Conservation (phyloP, 1,139 yeast species). For the Magnusiomyces paraingens region DNA sequence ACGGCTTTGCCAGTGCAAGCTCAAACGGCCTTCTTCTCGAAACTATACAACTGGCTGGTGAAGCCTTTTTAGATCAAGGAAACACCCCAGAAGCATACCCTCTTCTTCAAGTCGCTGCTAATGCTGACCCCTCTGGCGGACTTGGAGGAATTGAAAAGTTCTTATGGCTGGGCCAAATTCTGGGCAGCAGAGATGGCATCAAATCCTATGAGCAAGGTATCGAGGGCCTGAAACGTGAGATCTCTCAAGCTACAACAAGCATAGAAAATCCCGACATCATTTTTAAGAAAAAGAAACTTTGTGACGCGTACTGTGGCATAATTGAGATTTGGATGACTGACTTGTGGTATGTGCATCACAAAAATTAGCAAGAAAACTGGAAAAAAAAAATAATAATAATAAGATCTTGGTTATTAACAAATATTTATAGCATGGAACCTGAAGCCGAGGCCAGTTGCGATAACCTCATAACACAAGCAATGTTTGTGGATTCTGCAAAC, state of each 20-base stretch:
- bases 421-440: conserved; percentile 54
- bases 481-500: conserved; percentile 51
- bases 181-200: conserved; percentile 77
- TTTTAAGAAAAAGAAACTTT: conserved; percentile 45
- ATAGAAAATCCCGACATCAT: conserved; percentile 24
- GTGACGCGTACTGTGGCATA: conserved; percentile 75
- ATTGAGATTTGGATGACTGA: conserved; percentile 99
- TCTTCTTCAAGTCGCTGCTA: conserved; percentile 55
- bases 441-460: conserved; percentile 83
- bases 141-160: conserved; percentile 70
- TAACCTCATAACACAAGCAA: conserved; percentile 56
- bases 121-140: conserved; percentile 59
- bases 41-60: conserved; percentile 53
- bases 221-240: conserved; percentile 41
- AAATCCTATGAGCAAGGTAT: conserved; percentile 61
- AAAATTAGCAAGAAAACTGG: neutral
- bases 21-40: neutral
- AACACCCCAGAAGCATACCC: conserved; percentile 73
- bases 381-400: neutral
- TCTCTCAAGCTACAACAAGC: conserved; percentile 19
- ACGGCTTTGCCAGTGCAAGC: conserved; percentile 3
- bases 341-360: conserved; percentile 42
- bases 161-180: conserved; percentile 82
- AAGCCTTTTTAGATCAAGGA: conserved; percentile 69
- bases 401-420: neutral